Percentiles rank a stretch among this genome's conserved stretches.
These are phyloP conservation scores for Papiliotrema laurentii DNA, from an alignment of 1,284 basidiomycete species.

Conservation along the genomic window DNA sequence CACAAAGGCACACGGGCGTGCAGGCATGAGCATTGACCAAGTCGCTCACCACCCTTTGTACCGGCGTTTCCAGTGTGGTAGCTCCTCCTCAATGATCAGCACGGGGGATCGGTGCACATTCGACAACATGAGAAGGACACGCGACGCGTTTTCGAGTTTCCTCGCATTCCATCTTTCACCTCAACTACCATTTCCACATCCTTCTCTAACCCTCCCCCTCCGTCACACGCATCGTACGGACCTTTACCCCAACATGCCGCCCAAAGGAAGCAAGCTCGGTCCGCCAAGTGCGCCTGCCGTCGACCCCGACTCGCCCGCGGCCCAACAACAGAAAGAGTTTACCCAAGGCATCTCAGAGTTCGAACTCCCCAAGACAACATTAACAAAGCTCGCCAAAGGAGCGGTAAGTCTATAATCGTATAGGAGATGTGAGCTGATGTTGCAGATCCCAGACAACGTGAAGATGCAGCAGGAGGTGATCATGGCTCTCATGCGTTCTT, in stretches of 20 bases:
- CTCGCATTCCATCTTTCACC: not conserved
- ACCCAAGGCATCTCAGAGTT: constrained; percentile 63
- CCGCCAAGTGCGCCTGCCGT: constrained; percentile 15
- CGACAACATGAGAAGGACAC: not conserved
- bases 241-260: constrained; percentile 22
- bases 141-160: not conserved
- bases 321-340: constrained; percentile 30
- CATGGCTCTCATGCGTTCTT: constrained; percentile 72
- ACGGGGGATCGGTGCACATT: too few relatives aligned
- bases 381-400: constrained; percentile 75
- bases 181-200: not conserved
- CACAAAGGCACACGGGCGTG: too few relatives aligned
- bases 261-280: constrained; percentile 21
- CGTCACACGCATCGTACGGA: not conserved
- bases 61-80: too few relatives aligned
- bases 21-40: too few relatives aligned
- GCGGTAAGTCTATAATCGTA: constrained; percentile 49
- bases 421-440: not conserved
- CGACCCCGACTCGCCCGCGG: constrained; percentile 19
- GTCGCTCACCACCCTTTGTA: too few relatives aligned
- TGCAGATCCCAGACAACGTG: constrained; percentile 72
- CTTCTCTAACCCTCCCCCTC: not conserved
- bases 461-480: constrained; percentile 85
- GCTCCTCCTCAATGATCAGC: not conserved
- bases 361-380: constrained; percentile 73